Conservation (phyloP, 1,284 basidiomycete species). For the Apiotrichum gracile region DNA sequence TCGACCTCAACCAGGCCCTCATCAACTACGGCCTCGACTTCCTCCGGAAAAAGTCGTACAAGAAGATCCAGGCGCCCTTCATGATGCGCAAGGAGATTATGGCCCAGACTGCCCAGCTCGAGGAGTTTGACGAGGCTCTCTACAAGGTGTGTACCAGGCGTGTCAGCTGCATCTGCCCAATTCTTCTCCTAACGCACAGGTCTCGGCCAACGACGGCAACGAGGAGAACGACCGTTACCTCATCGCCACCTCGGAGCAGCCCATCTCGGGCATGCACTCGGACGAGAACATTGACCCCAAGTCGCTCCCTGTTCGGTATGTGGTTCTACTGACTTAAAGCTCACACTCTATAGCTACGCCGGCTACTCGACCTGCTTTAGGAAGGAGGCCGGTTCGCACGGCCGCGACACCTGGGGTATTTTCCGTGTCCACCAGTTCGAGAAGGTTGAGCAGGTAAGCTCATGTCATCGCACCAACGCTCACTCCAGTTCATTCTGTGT, state of each 20-base stretch:
- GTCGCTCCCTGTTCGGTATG: constrained; percentile 78
- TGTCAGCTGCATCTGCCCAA: neutral
- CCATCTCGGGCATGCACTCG: constrained; percentile 89
- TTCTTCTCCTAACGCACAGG: constrained; percentile 48
- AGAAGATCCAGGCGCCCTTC: constrained; percentile 95
- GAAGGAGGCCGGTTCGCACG: constrained; percentile 95
- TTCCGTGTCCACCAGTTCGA: constrained; percentile 99
- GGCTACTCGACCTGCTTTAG: constrained; percentile 91
- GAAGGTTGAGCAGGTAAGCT: constrained; percentile 73
- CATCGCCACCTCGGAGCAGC: constrained; percentile 97
- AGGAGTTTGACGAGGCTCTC: constrained; percentile 96
- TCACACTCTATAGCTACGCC: constrained; percentile 49
- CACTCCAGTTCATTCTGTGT: constrained; percentile 81
- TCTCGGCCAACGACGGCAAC: constrained; percentile 54
- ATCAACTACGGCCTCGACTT: constrained; percentile 95
- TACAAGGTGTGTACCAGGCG: constrained; percentile 66
- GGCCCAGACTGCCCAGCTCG: constrained; percentile 94
- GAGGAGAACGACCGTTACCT: constrained; percentile 97
- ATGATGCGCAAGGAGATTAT: constrained; percentile 98
- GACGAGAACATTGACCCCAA: constrained; percentile 98
- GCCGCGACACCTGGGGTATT: constrained; percentile 98
- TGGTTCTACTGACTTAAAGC: constrained; percentile 21
- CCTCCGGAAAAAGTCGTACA: constrained; percentile 73
- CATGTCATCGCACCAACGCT: neutral
- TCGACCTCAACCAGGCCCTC: constrained; percentile 95